Evolutionary conservation across 345 rosid species (phyloP), one percentile per base, ranked within the genome.

Genomic region (Diplotaxis tenuifolia): DNA sequence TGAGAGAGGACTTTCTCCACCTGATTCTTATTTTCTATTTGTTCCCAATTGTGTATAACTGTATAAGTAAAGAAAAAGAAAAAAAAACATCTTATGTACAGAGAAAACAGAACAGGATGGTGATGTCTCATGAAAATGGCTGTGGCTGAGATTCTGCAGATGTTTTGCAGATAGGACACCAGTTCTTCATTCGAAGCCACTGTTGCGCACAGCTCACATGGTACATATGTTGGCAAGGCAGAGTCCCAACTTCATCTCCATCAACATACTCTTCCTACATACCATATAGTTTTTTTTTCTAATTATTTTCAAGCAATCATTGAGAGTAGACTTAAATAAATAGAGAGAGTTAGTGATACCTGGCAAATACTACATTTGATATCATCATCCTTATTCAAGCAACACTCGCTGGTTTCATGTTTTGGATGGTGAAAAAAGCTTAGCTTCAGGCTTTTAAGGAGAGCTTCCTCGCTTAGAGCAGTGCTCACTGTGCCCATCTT

Each of bases 401-500:
- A 57, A 50, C 36, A 52, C 2, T 31, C 16, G 31, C 65, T 53
- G 0, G 78, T 19, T 9, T 78, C 57, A 14, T 62, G 55, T 59
- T 68, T 79, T 19, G 71, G 53, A 57, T 67, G 78, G 68, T 84
- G 84, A 42, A 53, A 50, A 18, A 59, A 68, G 72, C 90, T 82
- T 71, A 78, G 81, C 80, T 77, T 74, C 1, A 96, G 80, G 81
- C 96, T 92, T 72, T 84, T 88, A 10, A 77, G 67, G 28, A 92
- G 69, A 68, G 88, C 90, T 79, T 89, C 99, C 75, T 96, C 97
- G 14, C 92, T 74, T 70, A 96, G 72, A 9, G 99, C 98, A 42
- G 98, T 96, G 85, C 96, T 92, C 78, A 96, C 99, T 27, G 79
- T 81, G 32, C 99, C 99, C 91, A 96, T 92, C 72, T 91, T 90